phyloP scores from a whole-genome alignment of 2,329 filamentous ascomycete genomes.

The Escovopsis sp. region DNA sequence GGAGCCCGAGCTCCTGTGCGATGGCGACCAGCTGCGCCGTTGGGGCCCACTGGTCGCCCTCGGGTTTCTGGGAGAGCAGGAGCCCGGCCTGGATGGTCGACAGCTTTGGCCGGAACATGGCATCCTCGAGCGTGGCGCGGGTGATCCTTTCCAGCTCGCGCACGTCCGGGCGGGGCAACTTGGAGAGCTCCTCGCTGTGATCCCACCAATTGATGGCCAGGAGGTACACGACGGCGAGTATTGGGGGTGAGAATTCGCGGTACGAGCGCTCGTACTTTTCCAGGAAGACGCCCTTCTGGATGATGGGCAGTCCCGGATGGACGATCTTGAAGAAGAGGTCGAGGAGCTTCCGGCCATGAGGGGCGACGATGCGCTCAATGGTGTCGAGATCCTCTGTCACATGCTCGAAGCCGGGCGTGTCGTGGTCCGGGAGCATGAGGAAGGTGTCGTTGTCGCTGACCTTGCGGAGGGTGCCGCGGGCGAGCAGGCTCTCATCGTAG shows the following conservation, averaged over 20 bases:
- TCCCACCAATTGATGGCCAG: slow-evolving; percentile 84
- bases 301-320: slow-evolving; percentile 68
- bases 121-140: slow-evolving; percentile 56
- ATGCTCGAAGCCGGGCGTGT: slow-evolving; percentile 58
- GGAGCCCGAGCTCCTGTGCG: slow-evolving; percentile 73
- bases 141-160: slow-evolving; percentile 59
- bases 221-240: slow-evolving; percentile 71
- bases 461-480: slow-evolving; percentile 54
- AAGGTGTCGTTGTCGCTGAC: slow-evolving; percentile 69
- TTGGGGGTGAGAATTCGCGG: slow-evolving; percentile 58
- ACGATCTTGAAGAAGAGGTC: slow-evolving; percentile 71
- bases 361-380: slow-evolving; percentile 61
- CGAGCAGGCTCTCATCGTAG: slow-evolving; percentile 64
- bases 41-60: slow-evolving; percentile 68
- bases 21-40: slow-evolving; percentile 81
- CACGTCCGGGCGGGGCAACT: slow-evolving; percentile 55
- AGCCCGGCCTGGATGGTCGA: slow-evolving; percentile 68
- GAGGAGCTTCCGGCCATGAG: slow-evolving; percentile 62
- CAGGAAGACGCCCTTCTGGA: slow-evolving; percentile 67
- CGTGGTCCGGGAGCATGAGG: slow-evolving; percentile 61
- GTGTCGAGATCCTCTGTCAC: slow-evolving; percentile 52
- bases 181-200: slow-evolving; percentile 50
- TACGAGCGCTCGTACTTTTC: slow-evolving; percentile 63
- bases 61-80: slow-evolving; percentile 58
- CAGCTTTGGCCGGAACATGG: slow-evolving; percentile 69